These are phyloP conservation scores for Lathyrus aphaca DNA, from an alignment of 306 rosid genomes.

Conservation along the genomic window DNA sequence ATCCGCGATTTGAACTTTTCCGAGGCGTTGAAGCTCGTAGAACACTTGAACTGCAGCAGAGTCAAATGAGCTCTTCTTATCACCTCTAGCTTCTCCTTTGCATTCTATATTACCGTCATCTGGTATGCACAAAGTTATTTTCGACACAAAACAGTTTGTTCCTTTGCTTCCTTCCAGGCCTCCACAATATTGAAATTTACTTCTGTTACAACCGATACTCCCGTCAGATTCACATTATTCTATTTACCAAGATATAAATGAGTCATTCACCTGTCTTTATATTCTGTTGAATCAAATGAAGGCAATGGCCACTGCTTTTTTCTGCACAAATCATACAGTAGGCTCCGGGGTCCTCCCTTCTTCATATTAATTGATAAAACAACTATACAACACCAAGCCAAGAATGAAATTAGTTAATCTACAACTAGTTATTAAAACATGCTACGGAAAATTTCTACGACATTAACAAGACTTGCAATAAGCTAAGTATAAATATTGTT, in stretches of 20 bases:
- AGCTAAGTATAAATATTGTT: conserved; percentile 20
- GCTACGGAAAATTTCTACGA: conserved; percentile 5
- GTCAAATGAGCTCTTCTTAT: conserved; percentile 81
- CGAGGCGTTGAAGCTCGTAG: conserved; percentile 59
- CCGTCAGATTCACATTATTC: conserved; percentile 21
- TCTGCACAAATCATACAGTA: conserved; percentile 70
- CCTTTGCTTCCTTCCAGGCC: conserved; percentile 54
- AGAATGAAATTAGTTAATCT: conserved; percentile 12
- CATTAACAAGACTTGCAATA: background rate
- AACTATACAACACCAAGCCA: conserved; percentile 46
- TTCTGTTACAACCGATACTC: conserved; percentile 45
- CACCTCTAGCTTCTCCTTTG: conserved; percentile 74
- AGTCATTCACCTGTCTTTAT: conserved; percentile 60
- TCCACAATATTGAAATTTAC: conserved; percentile 51
- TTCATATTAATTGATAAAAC: conserved; percentile 59
- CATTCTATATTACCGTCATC: conserved; percentile 57
- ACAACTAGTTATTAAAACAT: conserved; percentile 15
- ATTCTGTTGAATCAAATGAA: conserved; percentile 54
- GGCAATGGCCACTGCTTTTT: conserved; percentile 84
- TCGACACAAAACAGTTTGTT: conserved; percentile 64
- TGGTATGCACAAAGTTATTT: conserved; percentile 69
- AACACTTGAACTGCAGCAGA: conserved; percentile 76
- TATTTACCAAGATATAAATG: background rate
- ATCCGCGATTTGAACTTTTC: conserved; percentile 55
- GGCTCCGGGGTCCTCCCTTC: conserved; percentile 88